phyloP scores from a whole-genome alignment of 371 early-diverging fungal species.

The Haplosporangium sp. region DNA sequence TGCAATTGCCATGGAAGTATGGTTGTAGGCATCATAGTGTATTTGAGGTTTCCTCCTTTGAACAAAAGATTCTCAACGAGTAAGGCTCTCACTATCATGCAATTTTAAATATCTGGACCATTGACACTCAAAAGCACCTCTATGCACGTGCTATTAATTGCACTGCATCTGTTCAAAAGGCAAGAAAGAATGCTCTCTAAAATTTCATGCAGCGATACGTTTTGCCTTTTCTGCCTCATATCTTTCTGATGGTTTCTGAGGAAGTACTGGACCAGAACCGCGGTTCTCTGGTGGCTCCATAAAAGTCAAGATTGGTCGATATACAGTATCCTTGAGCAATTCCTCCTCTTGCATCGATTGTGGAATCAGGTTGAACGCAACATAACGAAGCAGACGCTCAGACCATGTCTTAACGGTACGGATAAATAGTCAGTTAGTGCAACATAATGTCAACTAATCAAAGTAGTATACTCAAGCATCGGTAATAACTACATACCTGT shows the following conservation, averaged over 20 bases:
- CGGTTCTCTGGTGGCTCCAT: slow-evolving; percentile 10
- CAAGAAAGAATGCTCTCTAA: no score
- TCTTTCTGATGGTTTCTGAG: slow-evolving; percentile 12
- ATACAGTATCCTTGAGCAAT: slow-evolving; percentile 15
- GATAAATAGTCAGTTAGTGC: neutral
- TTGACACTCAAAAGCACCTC: no score
- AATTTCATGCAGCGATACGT: neutral
- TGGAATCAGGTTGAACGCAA: slow-evolving; percentile 9
- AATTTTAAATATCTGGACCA: no score
- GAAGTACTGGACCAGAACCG: slow-evolving; percentile 1
- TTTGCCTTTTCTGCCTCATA: slow-evolving; percentile 5
- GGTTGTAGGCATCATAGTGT: no score
- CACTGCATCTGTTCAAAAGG: no score
- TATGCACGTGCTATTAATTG: no score
- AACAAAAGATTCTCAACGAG: no score
- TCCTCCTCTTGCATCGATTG: slow-evolving; percentile 1
- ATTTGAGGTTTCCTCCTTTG: no score
- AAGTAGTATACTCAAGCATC: no score
- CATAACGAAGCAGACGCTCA: slow-evolving; percentile 13
- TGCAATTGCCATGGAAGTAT: no score
- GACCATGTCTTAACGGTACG: slow-evolving; percentile 9
- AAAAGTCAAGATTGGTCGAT: slow-evolving; percentile 14
- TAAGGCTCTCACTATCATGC: no score
- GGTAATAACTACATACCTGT: slow-evolving; percentile 15
- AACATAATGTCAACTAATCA: neutral